Conservation (phyloP, 352 stramenopile species). For the Phytophthora capsici region DNA sequence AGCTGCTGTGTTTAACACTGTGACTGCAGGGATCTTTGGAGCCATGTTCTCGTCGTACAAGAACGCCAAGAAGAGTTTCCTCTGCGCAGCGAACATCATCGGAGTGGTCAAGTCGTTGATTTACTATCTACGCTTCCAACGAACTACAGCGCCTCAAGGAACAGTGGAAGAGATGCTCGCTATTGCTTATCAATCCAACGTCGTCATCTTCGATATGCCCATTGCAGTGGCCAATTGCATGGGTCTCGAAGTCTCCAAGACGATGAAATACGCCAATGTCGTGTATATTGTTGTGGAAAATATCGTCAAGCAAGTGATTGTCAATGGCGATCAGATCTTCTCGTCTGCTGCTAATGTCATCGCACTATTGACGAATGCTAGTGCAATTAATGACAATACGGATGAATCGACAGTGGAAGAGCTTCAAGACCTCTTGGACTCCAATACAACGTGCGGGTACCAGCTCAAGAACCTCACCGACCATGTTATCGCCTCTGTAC, state of each 20-base stretch:
- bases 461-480: slow-evolving; percentile 43
- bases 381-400: slow-evolving; percentile 5
- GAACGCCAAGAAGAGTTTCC: slow-evolving; percentile 29
- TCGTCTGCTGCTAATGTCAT: slow-evolving; percentile 28
- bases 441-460: slow-evolving; percentile 38
- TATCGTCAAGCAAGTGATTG: slow-evolving; percentile 31
- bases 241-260: slow-evolving; percentile 16
- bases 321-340: slow-evolving; percentile 38
- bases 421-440: slow-evolving; percentile 37
- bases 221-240: slow-evolving; percentile 38
- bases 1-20: slow-evolving; percentile 40
- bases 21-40: slow-evolving; percentile 51
- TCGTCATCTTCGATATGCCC: slow-evolving; percentile 32
- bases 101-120: slow-evolving; percentile 34
- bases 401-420: slow-evolving; percentile 29
- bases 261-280: slow-evolving; percentile 10
- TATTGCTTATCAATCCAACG: slow-evolving; percentile 36
- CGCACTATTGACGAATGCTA: slow-evolving; percentile 25
- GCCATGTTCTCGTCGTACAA: slow-evolving; percentile 37
- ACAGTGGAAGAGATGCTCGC: slow-evolving; percentile 34
- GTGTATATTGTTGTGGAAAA: slow-evolving; percentile 31
- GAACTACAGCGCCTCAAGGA: slow-evolving; percentile 22
- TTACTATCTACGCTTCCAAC: slow-evolving; percentile 31
- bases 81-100: slow-evolving; percentile 42
- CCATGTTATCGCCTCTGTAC: slow-evolving; percentile 26